phyloP scores from a whole-genome alignment of 805 yeast genomes.

The Pichia eremophila region DNA sequence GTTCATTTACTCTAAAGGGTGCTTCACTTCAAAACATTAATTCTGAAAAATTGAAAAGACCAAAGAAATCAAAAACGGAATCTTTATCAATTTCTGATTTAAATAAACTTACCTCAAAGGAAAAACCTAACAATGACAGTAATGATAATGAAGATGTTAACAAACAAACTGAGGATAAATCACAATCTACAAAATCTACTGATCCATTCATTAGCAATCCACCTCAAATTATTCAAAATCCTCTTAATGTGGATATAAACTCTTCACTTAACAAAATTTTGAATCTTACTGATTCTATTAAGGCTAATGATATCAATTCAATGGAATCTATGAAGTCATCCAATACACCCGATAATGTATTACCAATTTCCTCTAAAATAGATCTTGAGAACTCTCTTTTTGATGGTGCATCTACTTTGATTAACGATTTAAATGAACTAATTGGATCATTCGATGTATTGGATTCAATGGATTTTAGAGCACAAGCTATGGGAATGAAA shows the following conservation, averaged over 20 bases:
- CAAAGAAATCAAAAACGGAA: not conserved
- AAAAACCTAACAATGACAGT: not conserved
- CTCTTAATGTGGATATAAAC: not conserved
- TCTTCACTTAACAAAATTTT: not conserved
- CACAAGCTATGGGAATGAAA: not conserved
- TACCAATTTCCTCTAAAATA: not conserved
- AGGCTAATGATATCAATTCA: too few species aligned
- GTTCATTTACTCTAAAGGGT: constrained; percentile 18
- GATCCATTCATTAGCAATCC: constrained; percentile 11
- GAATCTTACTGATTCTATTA: too few species aligned
- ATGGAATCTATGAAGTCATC: too few species aligned
- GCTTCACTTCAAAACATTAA: not conserved
- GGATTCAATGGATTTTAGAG: constrained; percentile 7
- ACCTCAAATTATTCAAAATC: constrained; percentile 20
- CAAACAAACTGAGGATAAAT: too few species aligned
- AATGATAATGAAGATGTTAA: not conserved
- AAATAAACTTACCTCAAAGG: not conserved
- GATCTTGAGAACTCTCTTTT: constrained; percentile 25
- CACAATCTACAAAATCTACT: not conserved
- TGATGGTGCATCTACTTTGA: constrained; percentile 27
- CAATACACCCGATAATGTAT: too few species aligned
- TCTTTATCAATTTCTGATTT: not conserved
- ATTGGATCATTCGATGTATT: constrained; percentile 23
- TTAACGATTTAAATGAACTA: constrained; percentile 28
- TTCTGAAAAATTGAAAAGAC: not conserved